These are phyloP conservation scores for Fomitopsis betulina DNA, from an alignment of 1,284 basidiomycete species.

Conservation along the genomic window DNA sequence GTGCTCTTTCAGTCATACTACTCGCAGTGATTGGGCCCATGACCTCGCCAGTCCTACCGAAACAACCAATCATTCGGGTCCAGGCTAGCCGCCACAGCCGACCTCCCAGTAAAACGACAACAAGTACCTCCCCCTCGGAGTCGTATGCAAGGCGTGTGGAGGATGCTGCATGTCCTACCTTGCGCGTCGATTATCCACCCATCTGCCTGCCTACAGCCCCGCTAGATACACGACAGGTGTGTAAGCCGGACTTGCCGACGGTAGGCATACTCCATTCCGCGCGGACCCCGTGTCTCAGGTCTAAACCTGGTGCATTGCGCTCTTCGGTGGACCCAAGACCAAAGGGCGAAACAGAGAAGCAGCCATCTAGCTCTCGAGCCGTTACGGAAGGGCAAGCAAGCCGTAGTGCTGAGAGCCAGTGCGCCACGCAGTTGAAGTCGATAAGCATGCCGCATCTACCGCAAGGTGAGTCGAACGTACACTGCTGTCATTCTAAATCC, in stretches of 20 bases:
- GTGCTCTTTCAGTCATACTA: neutral
- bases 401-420: too few relatives aligned
- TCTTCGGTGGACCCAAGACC: neutral
- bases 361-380: too few relatives aligned
- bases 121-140: neutral
- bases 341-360: neutral
- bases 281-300: neutral
- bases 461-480: neutral
- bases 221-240: neutral
- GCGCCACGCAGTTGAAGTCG: neutral
- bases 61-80: neutral
- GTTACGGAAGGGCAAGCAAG: too few relatives aligned
- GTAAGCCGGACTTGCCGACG: neutral
- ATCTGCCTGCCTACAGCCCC: neutral
- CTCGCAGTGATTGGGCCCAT: neutral
- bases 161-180: neutral
- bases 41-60: neutral
- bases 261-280: neutral
- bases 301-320: too few relatives aligned
- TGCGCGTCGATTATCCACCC: neutral
- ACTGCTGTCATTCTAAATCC: neutral
- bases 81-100: neutral
- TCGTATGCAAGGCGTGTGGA: neutral
- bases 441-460: neutral
- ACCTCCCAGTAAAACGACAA: neutral